Conservation (phyloP, 768 basidiomycete species). For the Imleria badia region DNA sequence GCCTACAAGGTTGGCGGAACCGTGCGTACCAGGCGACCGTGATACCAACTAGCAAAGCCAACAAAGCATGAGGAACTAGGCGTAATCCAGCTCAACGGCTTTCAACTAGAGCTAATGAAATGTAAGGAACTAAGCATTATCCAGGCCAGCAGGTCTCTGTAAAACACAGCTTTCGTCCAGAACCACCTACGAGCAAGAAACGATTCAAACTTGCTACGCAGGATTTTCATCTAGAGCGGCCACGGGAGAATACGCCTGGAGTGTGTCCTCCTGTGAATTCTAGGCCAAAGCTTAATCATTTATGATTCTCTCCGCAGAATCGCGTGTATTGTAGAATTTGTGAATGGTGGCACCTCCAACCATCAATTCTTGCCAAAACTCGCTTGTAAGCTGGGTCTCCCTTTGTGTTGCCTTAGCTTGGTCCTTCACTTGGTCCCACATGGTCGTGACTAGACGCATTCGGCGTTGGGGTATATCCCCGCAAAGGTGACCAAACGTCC, state of each 20-base stretch:
- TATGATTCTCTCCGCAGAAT: not conserved
- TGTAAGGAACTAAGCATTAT: too few relatives aligned
- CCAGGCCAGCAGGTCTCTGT: too few relatives aligned
- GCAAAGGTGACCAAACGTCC: constrained; percentile 37
- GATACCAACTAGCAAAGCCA: too few relatives aligned
- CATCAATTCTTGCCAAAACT: constrained; percentile 25
- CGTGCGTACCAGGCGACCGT: too few relatives aligned
- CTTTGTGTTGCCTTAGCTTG: not conserved
- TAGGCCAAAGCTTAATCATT: not conserved
- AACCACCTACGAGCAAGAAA: too few relatives aligned
- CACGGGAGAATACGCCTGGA: constrained; percentile 5
- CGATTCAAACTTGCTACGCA: constrained; percentile 1
- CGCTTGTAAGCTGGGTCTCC: constrained; percentile 24
- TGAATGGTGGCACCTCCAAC: not conserved
- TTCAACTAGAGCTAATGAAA: too few relatives aligned
- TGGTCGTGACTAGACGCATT: constrained; percentile 38
- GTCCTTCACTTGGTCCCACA: constrained; percentile 34
- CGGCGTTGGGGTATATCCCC: constrained; percentile 31
- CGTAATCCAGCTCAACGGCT: not conserved
- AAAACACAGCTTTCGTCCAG: not conserved
- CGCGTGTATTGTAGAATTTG: not conserved
- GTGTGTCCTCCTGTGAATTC: constrained; percentile 12
- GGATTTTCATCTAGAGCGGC: constrained; percentile 4
- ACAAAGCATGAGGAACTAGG: not conserved
- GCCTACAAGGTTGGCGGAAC: too few relatives aligned